A percentile compares a stretch with the other conserved stretches of the same genome.
These are phyloP conservation scores for Colletotrichum sp. DNA, from an alignment of 2,329 filamentous ascomycete species.

Conservation along the genomic window DNA sequence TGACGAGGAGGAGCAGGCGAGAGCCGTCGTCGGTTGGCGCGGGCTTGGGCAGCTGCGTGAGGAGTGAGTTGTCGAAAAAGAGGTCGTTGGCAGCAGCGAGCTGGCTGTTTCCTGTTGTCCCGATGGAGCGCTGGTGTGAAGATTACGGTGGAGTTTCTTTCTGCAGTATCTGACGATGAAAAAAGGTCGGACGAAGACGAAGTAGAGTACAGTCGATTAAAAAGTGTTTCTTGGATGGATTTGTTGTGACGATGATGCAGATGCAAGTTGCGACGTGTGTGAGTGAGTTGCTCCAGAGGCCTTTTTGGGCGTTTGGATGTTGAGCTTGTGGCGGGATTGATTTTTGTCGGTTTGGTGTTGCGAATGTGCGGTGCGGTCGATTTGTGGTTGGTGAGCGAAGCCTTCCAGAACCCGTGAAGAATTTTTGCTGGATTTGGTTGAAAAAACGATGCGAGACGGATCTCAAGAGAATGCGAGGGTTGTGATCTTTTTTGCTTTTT, in stretches of 20 bases:
- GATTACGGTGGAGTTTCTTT: constrained; percentile 10
- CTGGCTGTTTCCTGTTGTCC: background rate
- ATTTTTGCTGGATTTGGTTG: constrained; percentile 1
- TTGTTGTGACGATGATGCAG: background rate
- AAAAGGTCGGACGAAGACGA: constrained; percentile 19
- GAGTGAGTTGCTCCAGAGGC: background rate
- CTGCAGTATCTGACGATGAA: constrained; percentile 1
- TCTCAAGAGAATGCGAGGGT: constrained; percentile 20
- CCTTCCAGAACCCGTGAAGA: constrained; percentile 16
- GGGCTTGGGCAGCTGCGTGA: background rate
- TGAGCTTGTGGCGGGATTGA: background rate
- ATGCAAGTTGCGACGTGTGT: background rate
- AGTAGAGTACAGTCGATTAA: constrained; percentile 43
- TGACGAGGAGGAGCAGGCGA: background rate
- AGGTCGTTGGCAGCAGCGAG: background rate
- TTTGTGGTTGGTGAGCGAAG: constrained; percentile 3
- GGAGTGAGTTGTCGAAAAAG: background rate
- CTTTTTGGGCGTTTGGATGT: background rate
- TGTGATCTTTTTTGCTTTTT: background rate
- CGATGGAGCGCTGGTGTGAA: constrained; percentile 7
- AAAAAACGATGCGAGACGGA: constrained; percentile 22
- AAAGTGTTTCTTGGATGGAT: constrained; percentile 27
- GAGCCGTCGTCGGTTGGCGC: background rate
- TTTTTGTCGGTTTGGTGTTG: constrained; percentile 3
- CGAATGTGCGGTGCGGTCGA: constrained; percentile 6